These are phyloP conservation scores for Lignosus rhinocerotis DNA, from an alignment of 1,284 basidiomycete species.

Conservation along the genomic window DNA sequence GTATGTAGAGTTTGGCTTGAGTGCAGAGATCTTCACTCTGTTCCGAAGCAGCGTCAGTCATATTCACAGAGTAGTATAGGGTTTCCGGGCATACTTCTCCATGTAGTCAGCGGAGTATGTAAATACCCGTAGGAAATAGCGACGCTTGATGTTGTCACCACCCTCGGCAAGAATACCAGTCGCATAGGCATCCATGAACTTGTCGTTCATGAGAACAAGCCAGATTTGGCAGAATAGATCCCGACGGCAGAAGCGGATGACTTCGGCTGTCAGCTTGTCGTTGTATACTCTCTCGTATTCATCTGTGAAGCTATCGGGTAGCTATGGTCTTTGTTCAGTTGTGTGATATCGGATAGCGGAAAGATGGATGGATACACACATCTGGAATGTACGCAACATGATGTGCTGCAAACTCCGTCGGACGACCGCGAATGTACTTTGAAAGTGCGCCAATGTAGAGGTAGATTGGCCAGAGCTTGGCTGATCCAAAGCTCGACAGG, in stretches of 20 bases:
- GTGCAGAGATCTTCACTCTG: constrained; percentile 21
- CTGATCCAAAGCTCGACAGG: constrained; percentile 20
- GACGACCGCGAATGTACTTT: constrained; percentile 28
- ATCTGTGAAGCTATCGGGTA: constrained; percentile 7
- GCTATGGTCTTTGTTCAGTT: neutral
- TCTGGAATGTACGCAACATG: constrained; percentile 35
- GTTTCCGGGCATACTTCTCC: constrained; percentile 18
- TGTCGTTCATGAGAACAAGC: constrained; percentile 25
- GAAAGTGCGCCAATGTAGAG: constrained; percentile 22
- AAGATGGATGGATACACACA: constrained; percentile 17
- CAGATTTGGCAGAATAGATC: constrained; percentile 30
- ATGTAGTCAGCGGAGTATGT: constrained; percentile 35
- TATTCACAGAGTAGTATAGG: neutral
- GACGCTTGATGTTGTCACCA: constrained; percentile 15
- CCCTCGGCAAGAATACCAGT: constrained; percentile 31
- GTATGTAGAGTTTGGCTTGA: constrained; percentile 14
- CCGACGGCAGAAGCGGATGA: constrained; percentile 25
- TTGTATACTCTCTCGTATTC: neutral
- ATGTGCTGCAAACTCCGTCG: constrained; percentile 14
- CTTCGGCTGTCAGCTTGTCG: neutral
- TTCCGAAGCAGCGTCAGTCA: neutral
- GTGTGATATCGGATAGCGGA: neutral
- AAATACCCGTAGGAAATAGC: constrained; percentile 22
- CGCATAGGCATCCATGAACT: constrained; percentile 28
- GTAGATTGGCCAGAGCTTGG: constrained; percentile 18